A percentile compares a stretch with the other conserved stretches of the same genome.
Evolutionary conservation across 768 basidiomycete genomes (phyloP).

Genomic region (Russula earlei): DNA sequence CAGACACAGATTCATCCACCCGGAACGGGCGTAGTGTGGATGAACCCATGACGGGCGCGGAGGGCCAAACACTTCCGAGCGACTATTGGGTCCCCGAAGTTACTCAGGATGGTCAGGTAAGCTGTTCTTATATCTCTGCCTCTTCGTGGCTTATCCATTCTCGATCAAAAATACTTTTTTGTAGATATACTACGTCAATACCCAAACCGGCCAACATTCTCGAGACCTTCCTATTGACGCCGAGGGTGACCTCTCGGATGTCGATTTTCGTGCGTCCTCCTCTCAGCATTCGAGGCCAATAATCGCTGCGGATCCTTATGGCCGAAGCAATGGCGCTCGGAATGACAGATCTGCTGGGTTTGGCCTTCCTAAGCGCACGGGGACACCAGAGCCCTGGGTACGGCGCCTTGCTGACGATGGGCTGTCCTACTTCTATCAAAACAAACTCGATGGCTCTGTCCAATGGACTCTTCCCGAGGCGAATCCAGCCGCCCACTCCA

Average conservation of each 20-base stretch:
- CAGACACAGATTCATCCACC: conserved; percentile 28
- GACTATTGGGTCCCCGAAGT: conserved; percentile 92
- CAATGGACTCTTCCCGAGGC: conserved; percentile 61
- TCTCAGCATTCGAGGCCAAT: conserved; percentile 44
- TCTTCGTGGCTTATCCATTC: neutral
- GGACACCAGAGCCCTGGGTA: conserved; percentile 77
- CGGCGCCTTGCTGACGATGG: conserved; percentile 76
- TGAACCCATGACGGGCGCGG: conserved; percentile 24
- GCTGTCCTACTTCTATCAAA: conserved; percentile 68
- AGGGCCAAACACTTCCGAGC: conserved; percentile 34
- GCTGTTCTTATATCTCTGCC: conserved; percentile 23
- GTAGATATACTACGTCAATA: conserved; percentile 94
- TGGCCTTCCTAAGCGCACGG: conserved; percentile 47
- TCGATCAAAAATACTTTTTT: neutral
- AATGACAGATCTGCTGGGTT: conserved; percentile 38
- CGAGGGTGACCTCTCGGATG: conserved; percentile 55
- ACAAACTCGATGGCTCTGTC: conserved; percentile 56
- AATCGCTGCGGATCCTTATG: conserved; percentile 36
- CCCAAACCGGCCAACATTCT: conserved; percentile 72
- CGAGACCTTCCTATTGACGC: conserved; percentile 74
- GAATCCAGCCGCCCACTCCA: conserved; percentile 9
- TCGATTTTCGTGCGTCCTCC: conserved; percentile 46
- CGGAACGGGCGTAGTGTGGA: conserved; percentile 30
- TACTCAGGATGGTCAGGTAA: conserved; percentile 72
- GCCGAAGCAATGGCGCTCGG: conserved; percentile 12